A percentile compares a stretch with the other conserved stretches of the same genome.
Conservation (phyloP, 768 basidiomycete genomes). For the Lentinula lateritia region DNA sequence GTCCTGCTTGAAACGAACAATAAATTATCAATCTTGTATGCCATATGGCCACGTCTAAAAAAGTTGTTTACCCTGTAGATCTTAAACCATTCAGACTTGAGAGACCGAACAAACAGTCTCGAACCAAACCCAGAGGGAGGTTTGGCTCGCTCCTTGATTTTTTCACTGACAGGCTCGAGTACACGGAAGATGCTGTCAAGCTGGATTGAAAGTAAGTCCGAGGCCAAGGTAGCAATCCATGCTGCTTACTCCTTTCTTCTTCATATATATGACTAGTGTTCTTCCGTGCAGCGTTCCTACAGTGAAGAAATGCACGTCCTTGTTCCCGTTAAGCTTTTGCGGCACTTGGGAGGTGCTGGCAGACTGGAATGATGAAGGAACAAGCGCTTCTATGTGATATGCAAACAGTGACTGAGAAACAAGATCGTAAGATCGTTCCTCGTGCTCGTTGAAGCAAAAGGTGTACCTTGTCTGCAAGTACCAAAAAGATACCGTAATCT, state of each 20-base stretch:
- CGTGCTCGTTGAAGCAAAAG: neutral
- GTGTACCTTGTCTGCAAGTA: conserved; percentile 82
- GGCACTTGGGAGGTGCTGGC: conserved; percentile 70
- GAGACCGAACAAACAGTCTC: conserved; percentile 71
- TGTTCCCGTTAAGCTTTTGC: conserved; percentile 85
- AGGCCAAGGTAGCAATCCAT: conserved; percentile 57
- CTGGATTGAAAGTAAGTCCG: conserved; percentile 59
- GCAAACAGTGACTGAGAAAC: conserved; percentile 71
- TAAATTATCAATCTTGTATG: neutral
- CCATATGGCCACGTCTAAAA: neutral
- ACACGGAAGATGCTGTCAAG: conserved; percentile 94
- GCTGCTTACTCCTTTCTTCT: conserved; percentile 66
- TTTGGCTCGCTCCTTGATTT: conserved; percentile 75
- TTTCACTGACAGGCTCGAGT: conserved; percentile 87
- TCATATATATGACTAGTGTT: conserved; percentile 77
- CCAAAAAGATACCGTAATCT: conserved; percentile 79
- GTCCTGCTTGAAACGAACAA: conserved; percentile 21
- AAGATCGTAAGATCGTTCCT: neutral
- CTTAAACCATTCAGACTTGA: conserved; percentile 92
- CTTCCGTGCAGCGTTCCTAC: conserved; percentile 84
- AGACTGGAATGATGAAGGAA: conserved; percentile 75
- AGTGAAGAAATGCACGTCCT: conserved; percentile 94
- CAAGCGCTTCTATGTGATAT: conserved; percentile 93
- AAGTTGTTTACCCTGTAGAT: conserved; percentile 55
- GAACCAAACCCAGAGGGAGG: conserved; percentile 66